These are phyloP conservation scores for Nitzschia palea DNA, from an alignment of 108 stramenopile genomes.

Conservation along the genomic window DNA sequence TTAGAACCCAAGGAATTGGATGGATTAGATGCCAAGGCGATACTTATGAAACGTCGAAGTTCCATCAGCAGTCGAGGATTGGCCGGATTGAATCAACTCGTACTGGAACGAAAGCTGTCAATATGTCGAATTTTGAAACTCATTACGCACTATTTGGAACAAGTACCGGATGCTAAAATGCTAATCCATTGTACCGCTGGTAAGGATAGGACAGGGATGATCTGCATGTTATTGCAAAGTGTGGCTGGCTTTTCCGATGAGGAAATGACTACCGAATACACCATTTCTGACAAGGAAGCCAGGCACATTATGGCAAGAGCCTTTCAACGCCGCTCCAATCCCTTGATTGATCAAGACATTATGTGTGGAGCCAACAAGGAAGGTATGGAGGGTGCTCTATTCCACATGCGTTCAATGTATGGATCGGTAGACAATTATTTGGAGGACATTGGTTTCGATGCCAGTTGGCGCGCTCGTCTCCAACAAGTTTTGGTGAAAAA, in stretches of 20 bases:
- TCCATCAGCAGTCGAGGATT: not conserved
- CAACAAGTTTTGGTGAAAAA: not conserved
- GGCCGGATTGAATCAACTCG: not conserved
- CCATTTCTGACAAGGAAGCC: not conserved
- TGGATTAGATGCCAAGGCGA: not conserved
- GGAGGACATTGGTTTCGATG: slow-evolving; percentile 10
- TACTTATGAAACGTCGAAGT: not conserved
- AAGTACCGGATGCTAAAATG: slow-evolving; percentile 7
- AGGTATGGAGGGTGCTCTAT: not conserved
- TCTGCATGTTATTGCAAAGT: slow-evolving; percentile 1
- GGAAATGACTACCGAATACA: not conserved
- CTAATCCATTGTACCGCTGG: slow-evolving; percentile 10
- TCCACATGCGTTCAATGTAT: not conserved
- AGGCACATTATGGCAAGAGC: not conserved
- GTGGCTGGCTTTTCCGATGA: slow-evolving; percentile 4
- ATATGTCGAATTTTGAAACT: not conserved
- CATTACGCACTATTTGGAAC: slow-evolving; percentile 2
- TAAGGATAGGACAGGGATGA: slow-evolving; percentile 2
- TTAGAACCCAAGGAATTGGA: not conserved
- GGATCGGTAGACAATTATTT: slow-evolving; percentile 5
- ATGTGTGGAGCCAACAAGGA: not conserved
- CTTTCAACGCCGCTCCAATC: not conserved
- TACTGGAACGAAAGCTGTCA: not conserved
- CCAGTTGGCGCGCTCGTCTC: slow-evolving; percentile 1
- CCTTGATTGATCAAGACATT: not conserved